Percentiles rank a stretch among this genome's conserved stretches.
Conservation (phyloP, 768 basidiomycete genomes). For the Daedaleopsis sinensis region DNA sequence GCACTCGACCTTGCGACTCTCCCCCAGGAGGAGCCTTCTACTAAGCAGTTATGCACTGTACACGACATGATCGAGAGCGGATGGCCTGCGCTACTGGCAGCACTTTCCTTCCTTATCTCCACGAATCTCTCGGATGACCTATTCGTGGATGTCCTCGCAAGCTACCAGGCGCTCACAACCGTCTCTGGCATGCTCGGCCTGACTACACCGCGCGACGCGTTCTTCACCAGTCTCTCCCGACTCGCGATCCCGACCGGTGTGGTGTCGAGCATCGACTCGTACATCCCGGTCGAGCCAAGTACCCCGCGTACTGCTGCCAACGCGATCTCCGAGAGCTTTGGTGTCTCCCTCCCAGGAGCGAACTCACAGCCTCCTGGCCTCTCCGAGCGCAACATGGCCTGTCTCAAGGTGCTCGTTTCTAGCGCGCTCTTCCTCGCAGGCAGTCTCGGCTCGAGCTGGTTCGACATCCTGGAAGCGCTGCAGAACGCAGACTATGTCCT, state of each 20-base stretch:
- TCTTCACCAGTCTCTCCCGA: slow-evolving; percentile 88
- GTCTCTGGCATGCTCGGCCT: slow-evolving; percentile 90
- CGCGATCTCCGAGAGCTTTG: slow-evolving; percentile 68
- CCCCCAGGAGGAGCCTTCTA: slow-evolving; percentile 53
- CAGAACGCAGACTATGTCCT: slow-evolving; percentile 97
- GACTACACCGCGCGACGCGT: slow-evolving; percentile 88
- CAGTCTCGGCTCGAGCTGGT: slow-evolving; percentile 91
- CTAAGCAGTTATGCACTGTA: slow-evolving; percentile 63
- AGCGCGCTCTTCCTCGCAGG: slow-evolving; percentile 83
- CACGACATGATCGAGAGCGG: slow-evolving; percentile 81
- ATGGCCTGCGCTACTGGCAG: slow-evolving; percentile 93
- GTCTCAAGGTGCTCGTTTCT: slow-evolving; percentile 79
- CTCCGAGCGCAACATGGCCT: slow-evolving; percentile 89
- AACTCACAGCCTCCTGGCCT: slow-evolving; percentile 69
- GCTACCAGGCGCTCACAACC: slow-evolving; percentile 83
- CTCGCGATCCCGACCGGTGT: slow-evolving; percentile 90
- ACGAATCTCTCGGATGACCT: slow-evolving; percentile 93
- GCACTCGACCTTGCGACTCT: slow-evolving; percentile 66
- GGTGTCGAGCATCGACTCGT: slow-evolving; percentile 79
- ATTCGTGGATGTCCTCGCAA: slow-evolving; percentile 83
- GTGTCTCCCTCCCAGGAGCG: slow-evolving; percentile 44
- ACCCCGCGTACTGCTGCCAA: slow-evolving; percentile 63
- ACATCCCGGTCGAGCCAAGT: slow-evolving; percentile 43
- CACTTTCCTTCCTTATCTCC: slow-evolving; percentile 84
- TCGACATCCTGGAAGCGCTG: slow-evolving; percentile 83